Evolutionary conservation across 2,329 filamentous ascomycete species (phyloP).

Genomic region (Fusarium humuli): DNA sequence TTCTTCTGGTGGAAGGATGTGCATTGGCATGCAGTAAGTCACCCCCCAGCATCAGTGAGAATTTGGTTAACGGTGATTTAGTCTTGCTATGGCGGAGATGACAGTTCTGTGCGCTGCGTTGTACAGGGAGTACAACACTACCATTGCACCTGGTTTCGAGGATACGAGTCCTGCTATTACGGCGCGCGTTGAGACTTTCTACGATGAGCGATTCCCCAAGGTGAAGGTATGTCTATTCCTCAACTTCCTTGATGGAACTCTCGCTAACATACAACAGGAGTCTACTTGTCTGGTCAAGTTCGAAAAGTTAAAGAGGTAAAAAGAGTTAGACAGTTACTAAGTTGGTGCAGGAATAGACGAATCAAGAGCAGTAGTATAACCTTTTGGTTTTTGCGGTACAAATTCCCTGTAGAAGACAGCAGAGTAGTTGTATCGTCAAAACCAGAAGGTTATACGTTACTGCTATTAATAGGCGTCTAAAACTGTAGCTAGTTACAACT

Average conservation of each 20-base stretch:
- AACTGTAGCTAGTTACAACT: fast-evolving
- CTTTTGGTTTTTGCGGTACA: neutral
- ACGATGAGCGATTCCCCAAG: conserved; percentile 30
- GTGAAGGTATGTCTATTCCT: conserved; percentile 10
- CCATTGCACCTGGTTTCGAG: conserved; percentile 25
- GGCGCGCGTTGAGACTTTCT: conserved; percentile 40
- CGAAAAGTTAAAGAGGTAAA: neutral
- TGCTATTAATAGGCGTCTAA: neutral
- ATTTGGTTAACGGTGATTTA: neutral
- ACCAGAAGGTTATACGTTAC: neutral
- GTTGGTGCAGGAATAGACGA: neutral
- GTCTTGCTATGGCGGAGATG: conserved; percentile 43
- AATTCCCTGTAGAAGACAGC: neutral
- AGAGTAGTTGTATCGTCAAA: fast-evolving
- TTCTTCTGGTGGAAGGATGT: conserved; percentile 43
- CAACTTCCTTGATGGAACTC: fast-evolving
- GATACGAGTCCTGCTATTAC: conserved; percentile 35
- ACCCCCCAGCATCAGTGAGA: fast-evolving
- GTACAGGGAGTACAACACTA: conserved; percentile 35
- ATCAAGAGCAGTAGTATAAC: neutral
- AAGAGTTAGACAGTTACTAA: fast-evolving
- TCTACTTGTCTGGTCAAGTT: conserved; percentile 39
- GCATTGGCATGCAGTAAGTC: conserved; percentile 45
- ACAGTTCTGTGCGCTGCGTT: conserved; percentile 31
- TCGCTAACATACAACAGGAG: conserved; percentile 1